Conservation (phyloP, 2,329 filamentous ascomycete genomes). For the Colletotrichum paranaense region DNA sequence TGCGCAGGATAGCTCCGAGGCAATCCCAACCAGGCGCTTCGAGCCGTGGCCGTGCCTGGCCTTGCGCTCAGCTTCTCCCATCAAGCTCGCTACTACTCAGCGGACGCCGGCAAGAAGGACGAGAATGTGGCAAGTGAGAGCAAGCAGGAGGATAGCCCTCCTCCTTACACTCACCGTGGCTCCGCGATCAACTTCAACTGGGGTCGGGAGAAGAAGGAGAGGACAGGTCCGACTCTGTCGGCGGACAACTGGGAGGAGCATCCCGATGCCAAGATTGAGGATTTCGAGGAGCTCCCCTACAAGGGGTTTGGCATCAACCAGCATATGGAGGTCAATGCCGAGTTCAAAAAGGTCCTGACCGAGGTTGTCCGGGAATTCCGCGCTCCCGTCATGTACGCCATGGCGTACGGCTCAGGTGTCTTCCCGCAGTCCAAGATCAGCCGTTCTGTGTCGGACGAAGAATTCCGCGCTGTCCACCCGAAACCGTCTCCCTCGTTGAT, state of each 20-base stretch:
- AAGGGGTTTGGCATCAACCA: conserved; percentile 90
- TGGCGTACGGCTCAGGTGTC: conserved; percentile 96
- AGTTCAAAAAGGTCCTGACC: conserved; percentile 91
- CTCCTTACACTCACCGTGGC: conserved; percentile 28
- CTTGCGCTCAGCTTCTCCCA: neutral
- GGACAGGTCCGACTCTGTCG: conserved; percentile 25
- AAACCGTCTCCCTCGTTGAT: conserved; percentile 83
- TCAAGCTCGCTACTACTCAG: conserved; percentile 6
- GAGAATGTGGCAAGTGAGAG: neutral
- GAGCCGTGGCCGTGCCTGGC: neutral
- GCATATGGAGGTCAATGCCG: conserved; percentile 93
- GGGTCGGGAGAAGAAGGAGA: conserved; percentile 19
- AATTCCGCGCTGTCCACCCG: conserved; percentile 77
- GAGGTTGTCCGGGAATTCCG: conserved; percentile 91
- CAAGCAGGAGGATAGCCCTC: neutral
- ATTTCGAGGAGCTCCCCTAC: conserved; percentile 58
- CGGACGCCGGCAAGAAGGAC: conserved; percentile 16
- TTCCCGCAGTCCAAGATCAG: conserved; percentile 79
- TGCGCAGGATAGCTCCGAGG: conserved; percentile 2
- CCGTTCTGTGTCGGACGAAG: conserved; percentile 63
- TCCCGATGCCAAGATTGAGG: conserved; percentile 53
- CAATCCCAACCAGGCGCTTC: neutral
- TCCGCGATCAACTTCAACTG: conserved; percentile 37
- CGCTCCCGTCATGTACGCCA: conserved; percentile 94
- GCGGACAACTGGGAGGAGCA: conserved; percentile 56